phyloP scores from a whole-genome alignment of 73 alveolate genomes.

The Tetrahymena thermophila region DNA sequence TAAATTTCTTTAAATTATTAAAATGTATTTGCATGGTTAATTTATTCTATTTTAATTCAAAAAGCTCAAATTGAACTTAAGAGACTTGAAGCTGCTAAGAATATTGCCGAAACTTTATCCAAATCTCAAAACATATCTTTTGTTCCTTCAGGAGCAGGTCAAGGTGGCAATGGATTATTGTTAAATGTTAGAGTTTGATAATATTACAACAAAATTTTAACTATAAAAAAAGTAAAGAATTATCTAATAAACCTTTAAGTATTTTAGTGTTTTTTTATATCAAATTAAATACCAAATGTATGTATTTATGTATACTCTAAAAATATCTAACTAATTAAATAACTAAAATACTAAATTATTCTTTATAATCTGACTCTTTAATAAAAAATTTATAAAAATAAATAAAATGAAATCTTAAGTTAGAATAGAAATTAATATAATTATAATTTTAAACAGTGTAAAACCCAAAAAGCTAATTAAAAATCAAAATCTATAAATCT shows the following conservation, averaged over 20 bases:
- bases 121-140: conserved; percentile 41
- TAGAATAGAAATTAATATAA: no score
- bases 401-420: no score
- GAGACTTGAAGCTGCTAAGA: conserved; percentile 54
- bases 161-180: conserved; percentile 7
- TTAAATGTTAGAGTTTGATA: conserved; percentile 19
- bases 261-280: background rate
- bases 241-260: background rate
- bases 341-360: no score
- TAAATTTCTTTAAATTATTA: no score
- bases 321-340: no score
- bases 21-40: background rate
- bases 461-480: no score
- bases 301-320: no score
- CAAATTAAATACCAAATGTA: no score
- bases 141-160: conserved; percentile 38
- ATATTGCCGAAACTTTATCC: conserved; percentile 44
- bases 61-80: conserved; percentile 45
- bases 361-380: no score
- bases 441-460: no score
- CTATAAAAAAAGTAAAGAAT: background rate
- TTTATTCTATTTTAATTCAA: background rate
- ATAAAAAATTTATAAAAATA: no score
- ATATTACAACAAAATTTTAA: background rate
- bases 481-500: no score